Base-by-base conservation (phyloP, 2,329 filamentous ascomycete genomes). In the Claviceps lovelessii region DNA sequence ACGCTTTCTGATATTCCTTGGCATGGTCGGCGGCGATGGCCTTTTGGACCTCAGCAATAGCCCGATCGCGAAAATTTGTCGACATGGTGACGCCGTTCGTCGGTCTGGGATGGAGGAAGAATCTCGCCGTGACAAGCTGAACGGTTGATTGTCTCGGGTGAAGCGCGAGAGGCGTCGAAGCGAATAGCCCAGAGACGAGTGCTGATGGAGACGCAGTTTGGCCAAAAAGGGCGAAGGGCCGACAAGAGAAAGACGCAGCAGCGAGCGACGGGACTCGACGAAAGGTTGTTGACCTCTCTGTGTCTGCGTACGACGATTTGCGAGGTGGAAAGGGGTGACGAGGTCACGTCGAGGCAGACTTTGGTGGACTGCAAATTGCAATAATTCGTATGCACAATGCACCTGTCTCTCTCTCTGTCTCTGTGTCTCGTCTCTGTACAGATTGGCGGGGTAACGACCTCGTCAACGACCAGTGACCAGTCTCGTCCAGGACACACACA, bases 11-110 rank as follows among this genome's bases (percentile, higher is more conserved):
- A 73, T 98, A 98, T 68, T 97, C 89, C 68, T 89, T 90, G 49
- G 88, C 86, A 61, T 91, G 95, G 75, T 98, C 93, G 64, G 87
- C 84, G 69, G 95, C 90, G 75, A 98, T 97, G 62, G 93, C 93
- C 72, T 95, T 94, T 73, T 95, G 95, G 65, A 98, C 91, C 71
- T 88, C 85, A 67, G 94, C 89, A 76, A 97, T 97, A 65, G 93
- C 93, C 64, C 91, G 89, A 66, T 90, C 90, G 65, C 96, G 83
- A 70, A 97, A 98, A 75, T 98, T 93, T 70, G 89, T 94, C 60
- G 90, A 95, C 90, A 96, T 96, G 64, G 65, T 76, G 72, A 65
- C 58, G 35, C 57, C 56, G 46, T 33, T 47, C 35, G 33, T 17
- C 42, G 39, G 17, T 23, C 33, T 41, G 33, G n/a, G 6, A 47